These are phyloP conservation scores for Hypseocharis bilobata DNA, from an alignment of 441 rosid species.

Conservation along the genomic window DNA sequence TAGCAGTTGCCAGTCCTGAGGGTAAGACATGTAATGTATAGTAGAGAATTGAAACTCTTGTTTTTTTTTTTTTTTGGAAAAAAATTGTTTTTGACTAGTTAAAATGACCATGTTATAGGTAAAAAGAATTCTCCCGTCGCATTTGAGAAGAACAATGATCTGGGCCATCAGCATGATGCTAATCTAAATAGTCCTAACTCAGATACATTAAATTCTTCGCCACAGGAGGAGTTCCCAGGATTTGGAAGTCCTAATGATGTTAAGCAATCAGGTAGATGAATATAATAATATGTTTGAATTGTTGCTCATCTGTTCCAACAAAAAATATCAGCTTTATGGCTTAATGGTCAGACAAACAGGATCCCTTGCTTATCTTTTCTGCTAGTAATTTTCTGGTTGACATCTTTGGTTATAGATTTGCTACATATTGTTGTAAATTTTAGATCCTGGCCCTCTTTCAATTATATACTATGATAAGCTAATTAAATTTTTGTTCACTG, in stretches of 20 bases:
- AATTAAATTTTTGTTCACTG: not conserved
- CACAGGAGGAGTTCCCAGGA: conserved; percentile 62
- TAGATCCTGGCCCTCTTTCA: conserved; percentile 7
- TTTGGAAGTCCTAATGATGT: conserved; percentile 53
- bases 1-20: conserved; percentile 28
- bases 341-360: not conserved
- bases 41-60: conserved; percentile 3
- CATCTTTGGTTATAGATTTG: conserved; percentile 8
- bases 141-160: conserved; percentile 29
- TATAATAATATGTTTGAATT: conserved; percentile 11
- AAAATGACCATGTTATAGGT: conserved; percentile 35
- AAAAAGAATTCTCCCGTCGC: conserved; percentile 34
- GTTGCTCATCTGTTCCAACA: conserved; percentile 12
- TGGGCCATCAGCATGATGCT: conserved; percentile 29
- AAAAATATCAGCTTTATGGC: not conserved
- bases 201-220: conserved; percentile 35
- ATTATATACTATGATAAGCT: not conserved
- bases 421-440: not conserved
- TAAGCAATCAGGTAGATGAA: conserved; percentile 51
- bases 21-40: conserved; percentile 21
- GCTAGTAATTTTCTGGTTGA: not conserved
- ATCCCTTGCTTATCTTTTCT: conserved; percentile 5
- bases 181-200: conserved; percentile 31
- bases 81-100: conserved; percentile 13
- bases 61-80: too few relatives aligned